Conservation (phyloP, 2,329 filamentous ascomycete species). For the Didymella pomorum region DNA sequence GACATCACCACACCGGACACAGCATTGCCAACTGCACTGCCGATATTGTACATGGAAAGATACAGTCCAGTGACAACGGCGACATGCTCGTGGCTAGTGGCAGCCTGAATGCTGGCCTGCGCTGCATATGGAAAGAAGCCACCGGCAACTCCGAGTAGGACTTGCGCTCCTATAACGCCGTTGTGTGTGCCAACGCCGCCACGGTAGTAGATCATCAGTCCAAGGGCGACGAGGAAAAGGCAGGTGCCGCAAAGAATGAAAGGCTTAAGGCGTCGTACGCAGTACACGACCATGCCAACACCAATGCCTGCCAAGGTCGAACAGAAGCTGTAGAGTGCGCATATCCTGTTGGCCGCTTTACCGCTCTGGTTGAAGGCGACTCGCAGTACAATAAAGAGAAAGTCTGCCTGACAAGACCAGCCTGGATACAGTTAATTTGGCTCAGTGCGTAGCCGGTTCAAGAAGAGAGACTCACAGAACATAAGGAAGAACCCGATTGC, state of each 20-base stretch:
- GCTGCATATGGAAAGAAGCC: constrained; percentile 67
- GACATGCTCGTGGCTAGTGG: constrained; percentile 63
- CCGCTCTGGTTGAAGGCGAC: constrained; percentile 68
- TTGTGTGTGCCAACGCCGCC: constrained; percentile 59
- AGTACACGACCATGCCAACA: constrained; percentile 64
- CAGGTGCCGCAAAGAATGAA: constrained; percentile 68
- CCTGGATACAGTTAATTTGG: constrained; percentile 7
- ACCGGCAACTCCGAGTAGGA: constrained; percentile 69
- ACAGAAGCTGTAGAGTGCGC: constrained; percentile 65
- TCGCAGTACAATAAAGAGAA: constrained; percentile 68
- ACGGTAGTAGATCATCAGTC: constrained; percentile 69
- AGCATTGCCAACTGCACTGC: constrained; percentile 66
- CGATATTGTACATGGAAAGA: constrained; percentile 69
- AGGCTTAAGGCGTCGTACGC: constrained; percentile 65
- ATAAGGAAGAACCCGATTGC: constrained; percentile 58
- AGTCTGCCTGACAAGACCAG: constrained; percentile 65
- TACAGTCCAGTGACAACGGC: constrained; percentile 71
- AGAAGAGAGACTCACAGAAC: constrained; percentile 18
- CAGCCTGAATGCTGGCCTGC: constrained; percentile 61
- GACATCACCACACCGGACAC: constrained; percentile 71
- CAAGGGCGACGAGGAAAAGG: constrained; percentile 70
- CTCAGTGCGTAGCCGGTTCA: too few species aligned
- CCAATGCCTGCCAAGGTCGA: constrained; percentile 66
- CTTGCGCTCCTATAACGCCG: constrained; percentile 69
- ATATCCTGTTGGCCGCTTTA: constrained; percentile 65